A percentile compares a stretch with the other conserved stretches of the same genome.
phyloP scores from a whole-genome alignment of 2,329 filamentous ascomycete species.

The Ambrosiella beaveri region DNA sequence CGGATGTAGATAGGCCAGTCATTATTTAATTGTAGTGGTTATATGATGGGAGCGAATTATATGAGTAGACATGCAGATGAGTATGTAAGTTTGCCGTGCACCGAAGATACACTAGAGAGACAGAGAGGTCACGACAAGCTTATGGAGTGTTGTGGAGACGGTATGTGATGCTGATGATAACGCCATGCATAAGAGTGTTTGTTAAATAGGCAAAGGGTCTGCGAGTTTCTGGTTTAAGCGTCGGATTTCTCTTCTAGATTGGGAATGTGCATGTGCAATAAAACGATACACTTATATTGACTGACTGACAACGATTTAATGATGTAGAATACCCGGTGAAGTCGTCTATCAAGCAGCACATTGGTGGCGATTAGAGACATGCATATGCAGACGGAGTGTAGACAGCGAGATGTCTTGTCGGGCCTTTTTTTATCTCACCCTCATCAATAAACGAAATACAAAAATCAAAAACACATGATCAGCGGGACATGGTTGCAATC shows the following conservation, averaged over 20 bases:
- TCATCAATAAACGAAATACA: too few relatives aligned
- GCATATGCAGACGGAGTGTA: not conserved
- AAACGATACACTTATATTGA: not conserved
- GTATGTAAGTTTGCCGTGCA: too few relatives aligned
- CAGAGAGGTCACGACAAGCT: too few relatives aligned
- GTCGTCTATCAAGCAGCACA: not conserved
- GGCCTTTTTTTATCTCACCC: not conserved
- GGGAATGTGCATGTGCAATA: not conserved
- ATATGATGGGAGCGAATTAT: too few relatives aligned
- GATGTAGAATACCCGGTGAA: too few relatives aligned
- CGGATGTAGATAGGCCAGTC: too few relatives aligned
- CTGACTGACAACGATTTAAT: too few relatives aligned
- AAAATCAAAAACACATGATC: not conserved
- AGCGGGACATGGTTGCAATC: not conserved
- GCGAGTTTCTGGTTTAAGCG: not conserved
- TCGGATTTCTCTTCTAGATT: not conserved
- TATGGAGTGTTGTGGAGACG: too few relatives aligned
- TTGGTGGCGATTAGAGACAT: not conserved
- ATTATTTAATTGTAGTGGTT: too few relatives aligned
- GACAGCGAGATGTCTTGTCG: not conserved
- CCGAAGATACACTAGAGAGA: too few relatives aligned
- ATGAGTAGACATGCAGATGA: too few relatives aligned
- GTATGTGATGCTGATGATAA: not conserved
- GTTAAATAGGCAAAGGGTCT: not conserved
- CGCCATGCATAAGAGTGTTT: not conserved